Evolutionary conservation across 208 protist species (phyloP), one percentile per base, ranked within the genome.

Genomic region (Histomonas meleagridis): DNA sequence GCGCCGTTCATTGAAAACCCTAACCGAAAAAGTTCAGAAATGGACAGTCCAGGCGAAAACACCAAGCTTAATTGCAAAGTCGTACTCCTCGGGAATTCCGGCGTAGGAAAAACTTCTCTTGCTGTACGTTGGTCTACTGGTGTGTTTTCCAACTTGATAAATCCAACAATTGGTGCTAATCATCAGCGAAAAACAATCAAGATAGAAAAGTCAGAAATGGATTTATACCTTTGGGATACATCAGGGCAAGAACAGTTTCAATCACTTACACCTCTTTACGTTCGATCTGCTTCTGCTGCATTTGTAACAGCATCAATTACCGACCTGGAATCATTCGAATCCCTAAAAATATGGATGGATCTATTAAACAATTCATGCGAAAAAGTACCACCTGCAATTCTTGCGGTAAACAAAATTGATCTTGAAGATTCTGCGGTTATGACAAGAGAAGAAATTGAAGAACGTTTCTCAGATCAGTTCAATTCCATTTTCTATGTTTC

Each of bases 401-500:
- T 86, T 18, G 76, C 76, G 4, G 76, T 86, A 12, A 86, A 86
- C 55, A 86, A 86, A 86, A 86, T 86, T n/a, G 76, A 86, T 55
- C 5, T 86, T 12, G 26, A 23, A 86, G 32, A 51, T 4, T 4
- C 3, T 12, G 10, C 9, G 2, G 3, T 1, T 1, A 9, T 9
- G n/a, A 81, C 35, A 16, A 16, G 51, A n/a, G 32, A 26, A 2
- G 23, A 72, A 32, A 5, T 51, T 16, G n/a, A 51, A 1, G 51
- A 3, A 9, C 4, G 18, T 2, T 46, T 51, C 7, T 14, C 1
- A 12, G n/a, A 81, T 21, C 9, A 51, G 43, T 81, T 81, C 28
- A 43, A 18, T n/a, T 12, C 40, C 3, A 51, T 81, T 7, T 81
- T 81, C 18, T 81, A 51, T n/a, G 70, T 81, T n/a, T 81, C 70